A percentile compares a stretch with the other conserved stretches of the same genome.
Evolutionary conservation across 1,139 yeast genomes (phyloP).

Genomic region (Candida dubliniensis): DNA sequence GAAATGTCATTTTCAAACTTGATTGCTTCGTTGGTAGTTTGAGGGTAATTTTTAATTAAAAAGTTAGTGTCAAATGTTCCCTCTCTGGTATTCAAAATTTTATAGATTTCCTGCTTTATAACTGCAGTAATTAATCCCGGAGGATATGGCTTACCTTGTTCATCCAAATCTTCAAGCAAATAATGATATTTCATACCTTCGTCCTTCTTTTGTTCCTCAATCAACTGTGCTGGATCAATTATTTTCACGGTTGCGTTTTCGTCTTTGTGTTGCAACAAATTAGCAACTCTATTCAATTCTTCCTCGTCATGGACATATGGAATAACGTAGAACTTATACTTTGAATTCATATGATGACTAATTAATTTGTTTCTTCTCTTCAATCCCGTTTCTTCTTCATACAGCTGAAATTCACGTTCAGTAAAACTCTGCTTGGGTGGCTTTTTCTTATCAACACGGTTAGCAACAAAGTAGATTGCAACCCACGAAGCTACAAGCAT

Average conservation of each 20-base stretch:
- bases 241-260: constrained; percentile 40
- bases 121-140: constrained; percentile 60
- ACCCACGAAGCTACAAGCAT: constrained; percentile 54
- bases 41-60: constrained; percentile 56
- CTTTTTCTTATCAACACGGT: constrained; percentile 49
- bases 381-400: constrained; percentile 51
- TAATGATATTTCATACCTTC: constrained; percentile 42
- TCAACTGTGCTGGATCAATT: constrained; percentile 47
- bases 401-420: constrained; percentile 59
- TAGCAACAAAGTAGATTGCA: constrained; percentile 53
- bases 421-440: constrained; percentile 52
- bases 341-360: constrained; percentile 24
- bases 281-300: constrained; percentile 20
- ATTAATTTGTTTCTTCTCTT: constrained; percentile 54
- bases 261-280: constrained; percentile 17
- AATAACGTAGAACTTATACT: constrained; percentile 42
- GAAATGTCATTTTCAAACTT: constrained; percentile 60
- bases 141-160: constrained; percentile 43
- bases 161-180: constrained; percentile 42
- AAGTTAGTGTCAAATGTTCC: constrained; percentile 47
- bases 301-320: constrained; percentile 37
- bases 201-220: constrained; percentile 43
- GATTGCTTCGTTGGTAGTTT: constrained; percentile 59
- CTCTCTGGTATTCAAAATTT: constrained; percentile 39
- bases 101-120: constrained; percentile 46